These are phyloP conservation scores for Pyrus hybrid DNA, from an alignment of 331 rosid species.

Conservation along the genomic window DNA sequence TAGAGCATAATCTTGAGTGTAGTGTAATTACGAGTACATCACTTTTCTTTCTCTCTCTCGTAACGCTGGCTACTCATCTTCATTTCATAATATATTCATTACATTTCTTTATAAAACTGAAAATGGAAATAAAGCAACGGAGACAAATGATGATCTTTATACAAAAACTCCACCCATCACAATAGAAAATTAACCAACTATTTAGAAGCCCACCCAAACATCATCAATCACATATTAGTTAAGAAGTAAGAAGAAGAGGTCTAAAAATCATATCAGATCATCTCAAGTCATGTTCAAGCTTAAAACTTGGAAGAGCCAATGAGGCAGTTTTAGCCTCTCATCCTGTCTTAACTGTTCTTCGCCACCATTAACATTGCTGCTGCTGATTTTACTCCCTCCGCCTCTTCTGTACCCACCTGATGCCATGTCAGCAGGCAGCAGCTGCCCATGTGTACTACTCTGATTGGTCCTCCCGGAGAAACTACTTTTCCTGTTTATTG, in stretches of 20 bases:
- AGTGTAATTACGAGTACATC: too few species aligned
- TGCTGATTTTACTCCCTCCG: constrained; percentile 12
- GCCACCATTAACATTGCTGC: constrained; percentile 17
- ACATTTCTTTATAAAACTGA: not conserved
- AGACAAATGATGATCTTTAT: constrained; percentile 24
- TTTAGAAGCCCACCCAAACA: constrained; percentile 20
- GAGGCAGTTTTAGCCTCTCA: constrained; percentile 46
- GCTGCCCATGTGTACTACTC: constrained; percentile 21
- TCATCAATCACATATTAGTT: constrained; percentile 48
- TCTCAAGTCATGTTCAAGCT: constrained; percentile 47
- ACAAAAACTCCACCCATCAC: constrained; percentile 37
- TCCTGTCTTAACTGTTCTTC: constrained; percentile 46
- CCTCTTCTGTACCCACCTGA: constrained; percentile 10
- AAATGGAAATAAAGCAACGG: not conserved
- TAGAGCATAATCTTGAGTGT: too few species aligned
- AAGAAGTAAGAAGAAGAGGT: constrained; percentile 2
- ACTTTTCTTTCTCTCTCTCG: too few species aligned
- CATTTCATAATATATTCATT: not conserved
- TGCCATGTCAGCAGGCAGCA: constrained; percentile 19
- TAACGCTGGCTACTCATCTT: not conserved
- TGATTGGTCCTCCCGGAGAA: constrained; percentile 7
- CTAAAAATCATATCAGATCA: constrained; percentile 25
- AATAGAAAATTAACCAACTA: constrained; percentile 12
- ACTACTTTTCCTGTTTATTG: constrained; percentile 30
- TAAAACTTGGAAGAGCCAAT: constrained; percentile 60